phyloP scores from a whole-genome alignment of 768 basidiomycete species.

The Pleurotus eryngii region DNA sequence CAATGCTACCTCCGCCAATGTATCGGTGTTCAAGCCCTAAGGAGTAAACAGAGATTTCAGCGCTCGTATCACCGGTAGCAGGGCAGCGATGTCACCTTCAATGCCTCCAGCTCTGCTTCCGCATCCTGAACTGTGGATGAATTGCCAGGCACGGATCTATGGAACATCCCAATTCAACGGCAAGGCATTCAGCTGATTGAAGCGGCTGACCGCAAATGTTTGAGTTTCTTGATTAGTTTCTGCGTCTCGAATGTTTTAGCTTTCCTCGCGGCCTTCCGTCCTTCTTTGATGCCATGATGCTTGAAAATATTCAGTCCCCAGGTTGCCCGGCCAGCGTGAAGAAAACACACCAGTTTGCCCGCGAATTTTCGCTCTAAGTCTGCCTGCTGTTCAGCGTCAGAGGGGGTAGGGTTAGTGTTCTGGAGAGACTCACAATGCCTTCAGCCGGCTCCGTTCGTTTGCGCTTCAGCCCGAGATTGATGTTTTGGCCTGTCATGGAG shows the following conservation, averaged over 20 bases:
- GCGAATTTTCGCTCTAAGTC: constrained; percentile 39
- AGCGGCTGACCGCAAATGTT: constrained; percentile 52
- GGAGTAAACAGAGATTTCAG: background rate
- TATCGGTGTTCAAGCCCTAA: constrained; percentile 57
- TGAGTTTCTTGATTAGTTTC: constrained; percentile 80
- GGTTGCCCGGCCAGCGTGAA: background rate
- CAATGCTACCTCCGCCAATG: constrained; percentile 63
- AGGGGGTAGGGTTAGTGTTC: background rate
- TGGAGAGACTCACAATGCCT: background rate
- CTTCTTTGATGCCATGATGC: constrained; percentile 74
- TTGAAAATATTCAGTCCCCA: constrained; percentile 24
- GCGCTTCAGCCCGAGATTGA: constrained; percentile 15
- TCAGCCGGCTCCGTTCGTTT: constrained; percentile 2
- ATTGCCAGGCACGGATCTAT: constrained; percentile 8
- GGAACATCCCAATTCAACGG: too few species aligned
- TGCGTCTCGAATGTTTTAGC: constrained; percentile 78
- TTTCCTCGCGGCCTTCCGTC: constrained; percentile 76
- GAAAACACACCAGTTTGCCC: constrained; percentile 53
- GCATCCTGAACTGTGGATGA: constrained; percentile 41
- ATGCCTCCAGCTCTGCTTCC: constrained; percentile 54
- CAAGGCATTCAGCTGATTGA: background rate
- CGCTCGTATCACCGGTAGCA: background rate
- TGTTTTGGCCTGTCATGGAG: constrained; percentile 5
- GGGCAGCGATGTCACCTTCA: constrained; percentile 52
- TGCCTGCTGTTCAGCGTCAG: constrained; percentile 22